Base-by-base conservation (phyloP, 2,329 filamentous ascomycete species). In the Herpotrichia juniperi region DNA sequence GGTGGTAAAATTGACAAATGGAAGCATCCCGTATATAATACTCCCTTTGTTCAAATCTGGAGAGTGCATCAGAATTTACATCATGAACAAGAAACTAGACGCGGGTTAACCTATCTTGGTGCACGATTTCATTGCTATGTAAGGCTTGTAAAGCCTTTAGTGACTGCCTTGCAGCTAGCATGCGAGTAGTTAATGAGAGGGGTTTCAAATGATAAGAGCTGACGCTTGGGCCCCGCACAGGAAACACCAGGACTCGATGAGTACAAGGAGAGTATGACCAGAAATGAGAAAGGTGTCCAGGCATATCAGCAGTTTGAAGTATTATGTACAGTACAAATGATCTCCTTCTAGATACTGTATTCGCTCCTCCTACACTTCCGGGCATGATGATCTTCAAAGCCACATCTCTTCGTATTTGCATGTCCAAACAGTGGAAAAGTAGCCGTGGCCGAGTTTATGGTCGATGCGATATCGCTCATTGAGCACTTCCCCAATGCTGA, bases 381-480 rank as follows among this genome's bases (percentile, higher is more conserved):
- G 44, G 44, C 44, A 25, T 39, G 28, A 39, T 47, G 14, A 47
- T 26, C 44, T 47, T 47, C 11, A 47, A 30, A 30, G 44, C 44
- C 8, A 47, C 28, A 30, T 37, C 44, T 30, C 17, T 39, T 16
- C 39, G 37, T 39, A 16, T 47, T 39, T 40, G 11, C 12, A 9
- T 39, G 39, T 47, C 44, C 44, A 47, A 7, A 47, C 44, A 26
- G 44, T 47, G 17, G 44, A 47, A 26, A 39, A 47, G 44, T 30
- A 11, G 28, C 44, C 44, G 28, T 47, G 44, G 28, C 44, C 44
- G 44, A 47, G 44, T 37, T 47, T 47, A 25, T 47, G 44, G 28
- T 47, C 44, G 7, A 47, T 47, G 44, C 44, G 44, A 39, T 47
- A 47, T 47, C 44, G 37, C 44, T 47, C 12, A 31, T 28, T 26